Evolutionary conservation across 768 basidiomycete species (phyloP).

Genomic region (Tulasnella sp.): DNA sequence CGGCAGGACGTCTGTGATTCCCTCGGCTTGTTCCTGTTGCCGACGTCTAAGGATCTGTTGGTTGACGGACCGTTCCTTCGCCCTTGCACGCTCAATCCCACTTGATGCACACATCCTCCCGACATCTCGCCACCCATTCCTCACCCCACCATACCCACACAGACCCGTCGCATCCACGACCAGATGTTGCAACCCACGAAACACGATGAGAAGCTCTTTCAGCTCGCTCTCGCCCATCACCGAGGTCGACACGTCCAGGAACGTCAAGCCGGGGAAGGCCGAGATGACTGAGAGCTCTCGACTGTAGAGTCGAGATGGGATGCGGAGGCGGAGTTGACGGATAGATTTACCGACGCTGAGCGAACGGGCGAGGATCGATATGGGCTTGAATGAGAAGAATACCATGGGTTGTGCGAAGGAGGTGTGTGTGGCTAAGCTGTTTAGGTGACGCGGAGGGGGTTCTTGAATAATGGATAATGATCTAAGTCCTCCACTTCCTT

Average conservation of each 20-base stretch:
- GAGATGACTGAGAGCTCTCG: constrained; percentile 30
- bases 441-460: constrained; percentile 34
- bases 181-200: constrained; percentile 47
- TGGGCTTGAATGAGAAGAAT: constrained; percentile 57
- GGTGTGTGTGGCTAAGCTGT: constrained; percentile 14
- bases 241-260: constrained; percentile 64
- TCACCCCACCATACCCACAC: constrained; percentile 37
- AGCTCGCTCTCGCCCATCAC: constrained; percentile 40
- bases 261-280: constrained; percentile 39
- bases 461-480: constrained; percentile 46
- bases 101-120: constrained; percentile 51
- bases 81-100: constrained; percentile 49
- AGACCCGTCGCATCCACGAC: constrained; percentile 58
- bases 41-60: constrained; percentile 34
- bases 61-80: constrained; percentile 52
- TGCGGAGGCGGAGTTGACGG: constrained; percentile 50
- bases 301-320: constrained; percentile 54
- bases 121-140: constrained; percentile 44
- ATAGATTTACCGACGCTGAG: constrained; percentile 37
- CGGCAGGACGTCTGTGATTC: too few species aligned
- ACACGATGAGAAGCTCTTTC: constrained; percentile 41
- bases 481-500: too few species aligned
- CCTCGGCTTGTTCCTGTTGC: too few species aligned
- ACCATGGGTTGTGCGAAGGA: constrained; percentile 78
- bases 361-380: constrained; percentile 35